Evolutionary conservation across 345 rosid species (phyloP).

Genomic region (Melaleuca quinquenervia): DNA sequence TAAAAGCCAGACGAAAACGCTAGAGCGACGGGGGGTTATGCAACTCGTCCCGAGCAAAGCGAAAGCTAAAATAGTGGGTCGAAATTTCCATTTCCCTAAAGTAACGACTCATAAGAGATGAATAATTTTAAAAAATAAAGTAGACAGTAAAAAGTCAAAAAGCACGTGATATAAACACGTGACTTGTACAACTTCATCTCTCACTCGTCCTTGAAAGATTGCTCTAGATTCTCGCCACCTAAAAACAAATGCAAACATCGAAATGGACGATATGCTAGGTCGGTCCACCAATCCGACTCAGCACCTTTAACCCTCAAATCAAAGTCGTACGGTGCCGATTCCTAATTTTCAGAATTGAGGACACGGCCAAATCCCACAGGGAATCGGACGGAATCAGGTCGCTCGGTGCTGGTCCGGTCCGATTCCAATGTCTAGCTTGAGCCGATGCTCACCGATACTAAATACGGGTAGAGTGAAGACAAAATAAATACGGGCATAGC

Average conservation of each 20-base stretch:
- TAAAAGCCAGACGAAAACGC: not conserved
- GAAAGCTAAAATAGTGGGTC: not conserved
- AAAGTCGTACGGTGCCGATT: rapidly evolving
- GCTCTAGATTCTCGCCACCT: not conserved
- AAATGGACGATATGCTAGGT: not conserved
- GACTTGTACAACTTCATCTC: no score
- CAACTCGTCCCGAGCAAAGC: not conserved
- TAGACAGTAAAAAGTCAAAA: not conserved
- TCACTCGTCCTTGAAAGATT: not conserved
- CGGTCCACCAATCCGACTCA: rapidly evolving
- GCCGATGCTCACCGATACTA: not conserved
- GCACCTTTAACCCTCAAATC: not conserved
- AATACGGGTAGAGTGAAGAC: no score
- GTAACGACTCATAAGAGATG: not conserved
- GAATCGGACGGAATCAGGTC: not conserved
- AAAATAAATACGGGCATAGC: conserved; percentile 25
- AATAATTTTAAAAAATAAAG: not conserved
- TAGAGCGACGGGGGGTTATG: not conserved
- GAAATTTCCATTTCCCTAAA: not conserved
- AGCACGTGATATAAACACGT: not conserved
- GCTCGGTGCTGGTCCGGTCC: not conserved
- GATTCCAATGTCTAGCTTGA: not conserved
- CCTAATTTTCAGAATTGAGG: not conserved
- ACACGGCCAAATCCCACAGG: not conserved
- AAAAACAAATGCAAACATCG: not conserved